Base-by-base conservation (phyloP, 805 yeast genomes). In the Yarrowia sp. region DNA sequence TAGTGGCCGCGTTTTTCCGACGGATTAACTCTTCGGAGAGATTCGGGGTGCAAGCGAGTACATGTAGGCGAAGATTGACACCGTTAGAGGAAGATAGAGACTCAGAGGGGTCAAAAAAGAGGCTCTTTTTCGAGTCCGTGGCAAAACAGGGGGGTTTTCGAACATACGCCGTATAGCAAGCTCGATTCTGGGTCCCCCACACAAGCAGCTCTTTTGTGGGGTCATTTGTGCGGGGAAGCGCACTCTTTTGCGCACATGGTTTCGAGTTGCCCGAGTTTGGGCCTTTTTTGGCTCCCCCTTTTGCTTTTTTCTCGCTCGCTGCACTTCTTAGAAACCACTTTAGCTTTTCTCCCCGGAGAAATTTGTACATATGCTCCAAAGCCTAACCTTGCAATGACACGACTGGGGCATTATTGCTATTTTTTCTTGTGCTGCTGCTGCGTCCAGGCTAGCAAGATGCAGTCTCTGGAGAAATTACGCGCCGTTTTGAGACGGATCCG, bases 21-120 rank as follows among this genome's bases (percentile, higher is more conserved):
- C 55, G 55, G 55, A 47, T 47, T 47, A 47, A 47, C 55, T 47
- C 38, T 2, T 47, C 55, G 55, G 55, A 47, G 36, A 31, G 38
- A 31, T 38, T 31, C 55, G 55, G 55, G 19, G 12, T 4, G 16
- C 25, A 1, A 7, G 25, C 4, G 14, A 4, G 10, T 21, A 32
- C 55, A 47, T 29, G 13, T 12, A 14, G 9, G 29, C 10, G 12
- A 3, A 27, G 29, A 27, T n/a, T n/a, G n/a, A n/a, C n/a, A n/a
- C n/a, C n/a, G n/a, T n/a, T n/a, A n/a, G n/a, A n/a, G n/a, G n/a
- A n/a, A n/a, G n/a, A n/a, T n/a, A n/a, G n/a, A n/a, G n/a, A n/a
- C n/a, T n/a, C n/a, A n/a, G n/a, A n/a, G n/a, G n/a, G n/a, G n/a
- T n/a, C n/a, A n/a, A n/a, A n/a, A n/a, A n/a, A n/a, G n/a, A n/a